These are phyloP conservation scores for Arbutus unedo DNA, from an alignment of 148 eudicot genomes.

Conservation along the genomic window DNA sequence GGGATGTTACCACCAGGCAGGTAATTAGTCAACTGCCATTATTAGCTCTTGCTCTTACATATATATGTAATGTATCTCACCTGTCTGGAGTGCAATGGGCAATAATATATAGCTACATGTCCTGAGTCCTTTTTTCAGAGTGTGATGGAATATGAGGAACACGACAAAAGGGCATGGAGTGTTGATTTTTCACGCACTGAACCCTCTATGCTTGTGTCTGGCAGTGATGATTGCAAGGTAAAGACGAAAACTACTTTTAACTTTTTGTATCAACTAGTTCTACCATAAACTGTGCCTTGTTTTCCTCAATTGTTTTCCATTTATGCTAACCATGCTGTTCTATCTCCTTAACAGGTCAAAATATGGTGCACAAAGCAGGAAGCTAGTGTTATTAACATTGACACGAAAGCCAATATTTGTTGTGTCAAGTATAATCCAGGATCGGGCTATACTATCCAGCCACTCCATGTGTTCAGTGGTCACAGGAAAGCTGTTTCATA, in stretches of 20 bases:
- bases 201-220: slow-evolving; percentile 79
- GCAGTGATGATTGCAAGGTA: slow-evolving; percentile 83
- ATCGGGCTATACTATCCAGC: slow-evolving; percentile 52
- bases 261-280: background rate
- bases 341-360: slow-evolving; percentile 48
- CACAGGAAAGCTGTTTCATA: slow-evolving; percentile 73
- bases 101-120: background rate
- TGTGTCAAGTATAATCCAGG: slow-evolving; percentile 82
- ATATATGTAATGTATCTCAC: background rate
- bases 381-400: slow-evolving; percentile 67
- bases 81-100: background rate
- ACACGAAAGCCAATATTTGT: slow-evolving; percentile 81
- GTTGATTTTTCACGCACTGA: slow-evolving; percentile 72
- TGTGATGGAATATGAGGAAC: slow-evolving; percentile 78
- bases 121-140: slow-evolving; percentile 32
- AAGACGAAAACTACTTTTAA: background rate
- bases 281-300: background rate
- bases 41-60: slow-evolving; percentile 2
- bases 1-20: slow-evolving; percentile 73
- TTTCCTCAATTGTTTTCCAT: slow-evolving; percentile 1
- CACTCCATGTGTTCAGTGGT: slow-evolving; percentile 66
- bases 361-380: slow-evolving; percentile 79
- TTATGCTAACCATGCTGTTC: background rate
- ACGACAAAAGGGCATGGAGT: slow-evolving; percentile 79
- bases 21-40: slow-evolving; percentile 24